A percentile compares a stretch with the other conserved stretches of the same genome.
These are phyloP conservation scores for Epithemia pelagica DNA, from an alignment of 108 stramenopile species.

Conservation along the genomic window DNA sequence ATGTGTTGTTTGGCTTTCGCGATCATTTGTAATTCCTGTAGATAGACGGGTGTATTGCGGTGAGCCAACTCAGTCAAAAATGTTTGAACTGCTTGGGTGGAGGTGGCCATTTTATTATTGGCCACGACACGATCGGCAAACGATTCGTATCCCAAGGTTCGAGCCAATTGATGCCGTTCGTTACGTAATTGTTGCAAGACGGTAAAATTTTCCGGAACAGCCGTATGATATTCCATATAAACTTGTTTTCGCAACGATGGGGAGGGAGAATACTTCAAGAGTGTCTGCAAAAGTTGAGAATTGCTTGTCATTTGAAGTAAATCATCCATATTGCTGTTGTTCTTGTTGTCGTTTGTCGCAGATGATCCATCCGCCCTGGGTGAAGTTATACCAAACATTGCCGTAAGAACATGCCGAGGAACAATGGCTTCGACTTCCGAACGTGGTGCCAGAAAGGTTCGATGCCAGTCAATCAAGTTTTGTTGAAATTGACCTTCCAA, in stretches of 20 bases:
- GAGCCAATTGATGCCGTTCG: conserved; percentile 58
- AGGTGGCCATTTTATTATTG: conserved; percentile 69
- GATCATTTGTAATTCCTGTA: conserved; percentile 55
- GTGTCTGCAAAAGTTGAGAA: conserved; percentile 56
- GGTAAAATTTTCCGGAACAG: conserved; percentile 62
- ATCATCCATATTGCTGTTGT: background rate
- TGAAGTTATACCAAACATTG: conserved; percentile 23
- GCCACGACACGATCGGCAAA: conserved; percentile 63
- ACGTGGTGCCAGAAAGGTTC: conserved; percentile 39
- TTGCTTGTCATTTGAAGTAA: conserved; percentile 30
- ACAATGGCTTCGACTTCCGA: conserved; percentile 42
- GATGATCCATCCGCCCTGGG: conserved; percentile 15
- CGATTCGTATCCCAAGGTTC: conserved; percentile 52
- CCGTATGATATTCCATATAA: conserved; percentile 58
- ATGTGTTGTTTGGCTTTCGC: conserved; percentile 44
- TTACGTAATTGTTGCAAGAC: conserved; percentile 64
- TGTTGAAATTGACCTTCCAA: conserved; percentile 64
- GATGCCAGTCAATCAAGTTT: conserved; percentile 60
- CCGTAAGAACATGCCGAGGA: conserved; percentile 43
- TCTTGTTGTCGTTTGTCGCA: conserved; percentile 2
- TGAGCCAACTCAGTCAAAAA: conserved; percentile 53
- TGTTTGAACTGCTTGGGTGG: conserved; percentile 31
- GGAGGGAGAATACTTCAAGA: conserved; percentile 49
- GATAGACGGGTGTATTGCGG: conserved; percentile 26
- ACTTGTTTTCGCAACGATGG: conserved; percentile 61